Evolutionary conservation across 2,329 filamentous ascomycete genomes (phyloP).

Genomic region (Microsporum ferrugineum): DNA sequence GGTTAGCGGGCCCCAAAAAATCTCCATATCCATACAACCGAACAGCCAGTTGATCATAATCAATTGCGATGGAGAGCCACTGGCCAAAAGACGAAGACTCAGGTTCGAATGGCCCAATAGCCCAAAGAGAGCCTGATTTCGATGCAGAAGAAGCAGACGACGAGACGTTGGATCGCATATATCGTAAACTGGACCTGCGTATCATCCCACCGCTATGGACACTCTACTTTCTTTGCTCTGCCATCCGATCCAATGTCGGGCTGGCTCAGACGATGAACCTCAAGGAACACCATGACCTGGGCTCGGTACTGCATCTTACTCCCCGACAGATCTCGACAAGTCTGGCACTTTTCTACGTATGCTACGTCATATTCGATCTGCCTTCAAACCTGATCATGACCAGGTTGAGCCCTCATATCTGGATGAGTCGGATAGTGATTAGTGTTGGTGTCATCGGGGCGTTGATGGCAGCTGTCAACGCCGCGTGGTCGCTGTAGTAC

Average conservation of each 20-base stretch:
- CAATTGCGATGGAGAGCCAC: neutral
- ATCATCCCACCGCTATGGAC: slow-evolving; percentile 70
- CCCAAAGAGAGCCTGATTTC: neutral
- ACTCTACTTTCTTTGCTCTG: slow-evolving; percentile 84
- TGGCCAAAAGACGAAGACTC: neutral
- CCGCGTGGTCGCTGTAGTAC: slow-evolving; percentile 73
- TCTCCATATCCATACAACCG: neutral
- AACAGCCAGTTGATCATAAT: neutral
- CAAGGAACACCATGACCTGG: slow-evolving; percentile 59
- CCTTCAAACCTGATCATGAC: slow-evolving; percentile 87
- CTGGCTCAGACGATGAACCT: slow-evolving; percentile 91
- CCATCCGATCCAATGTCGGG: slow-evolving; percentile 82
- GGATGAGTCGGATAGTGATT: slow-evolving; percentile 86
- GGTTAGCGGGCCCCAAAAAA: neutral
- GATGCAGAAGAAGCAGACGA: slow-evolving; percentile 19
- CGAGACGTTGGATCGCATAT: slow-evolving; percentile 29
- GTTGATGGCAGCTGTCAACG: slow-evolving; percentile 70
- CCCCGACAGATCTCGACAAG: slow-evolving; percentile 71
- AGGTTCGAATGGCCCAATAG: neutral
- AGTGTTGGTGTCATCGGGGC: slow-evolving; percentile 74
- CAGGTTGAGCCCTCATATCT: slow-evolving; percentile 67
- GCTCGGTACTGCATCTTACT: slow-evolving; percentile 55
- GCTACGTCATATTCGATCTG: slow-evolving; percentile 80
- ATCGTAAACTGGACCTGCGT: slow-evolving; percentile 46
- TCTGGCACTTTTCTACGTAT: slow-evolving; percentile 79